Percentiles rank a stretch among this genome's conserved stretches.
phyloP scores from a whole-genome alignment of 176 grass and related monocot genomes.

The Rhynchospora breviuscula region DNA sequence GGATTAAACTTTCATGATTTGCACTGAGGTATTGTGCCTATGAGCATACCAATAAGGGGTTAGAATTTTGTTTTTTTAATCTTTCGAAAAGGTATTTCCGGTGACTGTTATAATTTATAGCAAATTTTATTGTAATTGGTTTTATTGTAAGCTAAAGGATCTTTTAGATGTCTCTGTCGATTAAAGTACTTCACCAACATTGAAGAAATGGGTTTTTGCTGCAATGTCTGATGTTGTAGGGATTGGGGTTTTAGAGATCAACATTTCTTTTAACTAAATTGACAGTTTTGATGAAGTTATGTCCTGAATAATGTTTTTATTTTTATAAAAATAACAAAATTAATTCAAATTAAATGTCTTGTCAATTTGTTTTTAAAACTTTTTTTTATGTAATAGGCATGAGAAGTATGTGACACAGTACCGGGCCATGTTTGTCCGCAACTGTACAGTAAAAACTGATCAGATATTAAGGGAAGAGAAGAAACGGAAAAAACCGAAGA shows the following conservation, averaged over 20 bases:
- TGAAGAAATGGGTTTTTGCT: background rate
- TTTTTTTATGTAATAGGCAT: conserved; percentile 45
- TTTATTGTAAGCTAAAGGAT: background rate
- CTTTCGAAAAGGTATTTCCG: background rate
- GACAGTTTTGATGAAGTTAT: background rate
- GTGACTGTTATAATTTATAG: background rate
- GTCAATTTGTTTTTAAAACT: background rate
- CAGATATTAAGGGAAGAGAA: conserved; percentile 66
- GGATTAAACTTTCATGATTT: background rate
- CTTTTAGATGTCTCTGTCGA: background rate
- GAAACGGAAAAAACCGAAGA: conserved; percentile 41
- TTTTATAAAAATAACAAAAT: background rate
- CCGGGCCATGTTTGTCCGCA: conserved; percentile 79
- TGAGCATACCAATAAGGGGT: background rate
- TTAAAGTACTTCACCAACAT: background rate
- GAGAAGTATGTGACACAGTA: conserved; percentile 88
- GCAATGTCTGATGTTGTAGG: background rate
- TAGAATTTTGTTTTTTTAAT: background rate
- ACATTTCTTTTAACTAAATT: background rate
- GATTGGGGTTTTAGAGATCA: background rate
- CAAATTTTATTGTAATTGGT: background rate
- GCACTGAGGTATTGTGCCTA: background rate
- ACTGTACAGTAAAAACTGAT: conserved; percentile 73
- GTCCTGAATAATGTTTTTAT: background rate
- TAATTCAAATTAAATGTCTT: background rate